Evolutionary conservation across 192 early-diverging fungal species (phyloP).

Genomic region (Coemansia sp.): DNA sequence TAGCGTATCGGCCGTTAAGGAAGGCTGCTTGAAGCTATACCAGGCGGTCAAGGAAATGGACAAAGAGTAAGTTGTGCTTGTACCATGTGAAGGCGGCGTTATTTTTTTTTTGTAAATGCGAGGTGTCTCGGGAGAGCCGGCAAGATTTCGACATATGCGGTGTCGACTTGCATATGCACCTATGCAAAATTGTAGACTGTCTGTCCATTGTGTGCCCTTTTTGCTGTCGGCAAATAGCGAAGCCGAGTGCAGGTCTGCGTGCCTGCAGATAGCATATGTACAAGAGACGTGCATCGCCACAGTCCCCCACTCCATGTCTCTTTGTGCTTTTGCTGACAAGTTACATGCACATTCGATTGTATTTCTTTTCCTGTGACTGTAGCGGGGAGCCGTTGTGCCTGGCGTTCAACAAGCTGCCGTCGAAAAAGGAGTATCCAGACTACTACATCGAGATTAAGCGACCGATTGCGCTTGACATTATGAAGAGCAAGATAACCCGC

Average conservation of each 20-base stretch:
- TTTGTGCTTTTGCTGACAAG: neutral
- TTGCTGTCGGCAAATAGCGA: neutral
- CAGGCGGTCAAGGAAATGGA: conserved; percentile 51
- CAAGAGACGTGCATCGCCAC: neutral
- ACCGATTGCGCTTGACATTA: conserved; percentile 91
- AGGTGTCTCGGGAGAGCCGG: neutral
- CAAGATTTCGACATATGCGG: neutral
- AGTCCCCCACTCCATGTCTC: neutral
- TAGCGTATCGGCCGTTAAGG: conserved; percentile 22
- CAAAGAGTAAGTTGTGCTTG: conserved; percentile 41
- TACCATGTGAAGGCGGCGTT: neutral
- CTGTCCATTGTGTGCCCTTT: neutral
- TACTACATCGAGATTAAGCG: conserved; percentile 88
- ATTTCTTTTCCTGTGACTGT: conserved; percentile 15
- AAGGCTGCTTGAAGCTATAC: conserved; percentile 47
- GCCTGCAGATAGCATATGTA: neutral
- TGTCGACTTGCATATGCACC: neutral
- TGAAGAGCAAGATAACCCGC: conserved; percentile 73
- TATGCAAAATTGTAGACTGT: conserved; percentile 1
- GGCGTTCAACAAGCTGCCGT: conserved; percentile 64
- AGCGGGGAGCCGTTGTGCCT: conserved; percentile 46
- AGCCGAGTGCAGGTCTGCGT: neutral
- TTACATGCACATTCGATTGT: neutral
- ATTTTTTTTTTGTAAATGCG: neutral
- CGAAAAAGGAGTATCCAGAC: conserved; percentile 77